Evolutionary conservation across 169 alveolate species (phyloP).

Genomic region (Perkinsus olseni): DNA sequence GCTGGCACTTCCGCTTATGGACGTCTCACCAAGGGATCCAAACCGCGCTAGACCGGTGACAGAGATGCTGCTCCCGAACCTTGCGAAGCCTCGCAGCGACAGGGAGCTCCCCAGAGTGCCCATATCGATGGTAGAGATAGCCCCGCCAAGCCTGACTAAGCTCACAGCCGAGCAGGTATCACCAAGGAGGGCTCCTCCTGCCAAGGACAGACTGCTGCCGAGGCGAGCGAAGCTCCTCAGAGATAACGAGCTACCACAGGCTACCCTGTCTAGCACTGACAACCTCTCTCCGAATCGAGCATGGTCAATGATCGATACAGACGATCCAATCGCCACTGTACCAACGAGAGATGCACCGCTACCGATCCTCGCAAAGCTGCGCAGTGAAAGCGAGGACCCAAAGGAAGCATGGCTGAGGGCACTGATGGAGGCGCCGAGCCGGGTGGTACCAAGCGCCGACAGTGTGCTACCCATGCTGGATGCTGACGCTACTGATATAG

Average conservation of each 20-base stretch:
- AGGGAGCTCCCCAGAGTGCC: neutral
- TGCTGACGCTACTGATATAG: neutral
- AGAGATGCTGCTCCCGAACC: neutral
- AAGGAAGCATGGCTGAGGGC: neutral
- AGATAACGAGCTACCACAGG: neutral
- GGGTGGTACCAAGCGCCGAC: neutral
- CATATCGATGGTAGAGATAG: neutral
- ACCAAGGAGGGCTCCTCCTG: neutral
- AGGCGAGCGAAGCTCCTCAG: neutral
- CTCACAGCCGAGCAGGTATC: neutral
- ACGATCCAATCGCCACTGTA: neutral
- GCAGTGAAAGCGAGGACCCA: neutral
- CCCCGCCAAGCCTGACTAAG: neutral
- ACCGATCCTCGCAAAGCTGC: neutral
- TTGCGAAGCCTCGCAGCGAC: neutral
- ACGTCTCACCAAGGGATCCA: neutral
- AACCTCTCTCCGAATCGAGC: neutral
- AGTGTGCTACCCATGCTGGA: neutral
- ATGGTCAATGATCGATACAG: neutral
- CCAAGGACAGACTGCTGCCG: neutral
- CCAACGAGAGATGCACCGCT: neutral
- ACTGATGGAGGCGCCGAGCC: neutral
- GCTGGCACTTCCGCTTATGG: neutral
- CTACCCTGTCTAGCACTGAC: neutral
- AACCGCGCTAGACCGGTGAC: neutral